phyloP scores from a whole-genome alignment of 139 green algal genomes.

The Coccomyxa sp. region DNA sequence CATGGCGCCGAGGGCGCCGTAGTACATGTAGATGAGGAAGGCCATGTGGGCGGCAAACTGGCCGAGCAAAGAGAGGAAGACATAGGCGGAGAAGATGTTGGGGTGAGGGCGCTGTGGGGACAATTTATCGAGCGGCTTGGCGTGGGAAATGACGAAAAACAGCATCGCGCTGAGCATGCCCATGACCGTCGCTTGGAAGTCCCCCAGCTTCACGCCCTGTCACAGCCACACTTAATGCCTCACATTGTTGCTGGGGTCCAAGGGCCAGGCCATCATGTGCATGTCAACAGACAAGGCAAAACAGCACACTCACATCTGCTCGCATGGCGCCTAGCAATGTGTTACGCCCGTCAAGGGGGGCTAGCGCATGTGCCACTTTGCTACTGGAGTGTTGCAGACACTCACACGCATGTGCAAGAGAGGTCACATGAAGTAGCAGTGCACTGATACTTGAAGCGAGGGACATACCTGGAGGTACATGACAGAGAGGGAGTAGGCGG shows the following conservation, averaged over 20 bases:
- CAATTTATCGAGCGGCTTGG: constrained; percentile 77
- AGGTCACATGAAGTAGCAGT: no score
- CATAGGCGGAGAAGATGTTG: constrained; percentile 89
- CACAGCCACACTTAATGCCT: no score
- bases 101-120: constrained; percentile 82
- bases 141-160: constrained; percentile 93
- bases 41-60: constrained; percentile 84
- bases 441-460: no score
- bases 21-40: constrained; percentile 78
- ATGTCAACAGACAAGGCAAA: background rate
- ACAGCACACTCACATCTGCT: no score
- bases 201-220: constrained; percentile 81
- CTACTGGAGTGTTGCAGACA: no score
- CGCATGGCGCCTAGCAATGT: no score
- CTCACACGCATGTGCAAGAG: no score
- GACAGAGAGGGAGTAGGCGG: constrained; percentile 88
- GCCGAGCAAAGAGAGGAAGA: constrained; percentile 87
- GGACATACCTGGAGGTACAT: constrained; percentile 75
- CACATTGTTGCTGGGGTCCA: background rate
- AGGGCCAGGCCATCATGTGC: background rate
- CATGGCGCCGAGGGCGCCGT: constrained; percentile 41
- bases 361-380: no score
- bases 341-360: no score
- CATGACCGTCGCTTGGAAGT: constrained; percentile 78
- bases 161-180: constrained; percentile 81